These are phyloP conservation scores for Fusarium cicatricum DNA, from an alignment of 2,329 filamentous ascomycete species.

Conservation along the genomic window DNA sequence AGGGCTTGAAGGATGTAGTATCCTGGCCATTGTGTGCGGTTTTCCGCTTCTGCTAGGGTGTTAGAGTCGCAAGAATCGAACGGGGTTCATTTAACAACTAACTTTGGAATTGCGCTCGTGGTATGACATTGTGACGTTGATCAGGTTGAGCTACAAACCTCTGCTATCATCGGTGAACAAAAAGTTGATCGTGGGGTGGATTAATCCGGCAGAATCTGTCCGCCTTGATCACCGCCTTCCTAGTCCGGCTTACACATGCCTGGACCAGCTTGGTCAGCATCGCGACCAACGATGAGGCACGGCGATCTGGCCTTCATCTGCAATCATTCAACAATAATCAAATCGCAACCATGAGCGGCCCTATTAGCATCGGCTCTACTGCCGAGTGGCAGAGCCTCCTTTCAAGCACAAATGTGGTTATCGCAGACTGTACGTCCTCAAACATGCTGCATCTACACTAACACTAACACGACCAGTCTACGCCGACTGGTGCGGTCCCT, in stretches of 20 bases:
- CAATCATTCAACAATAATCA: constrained; percentile 11
- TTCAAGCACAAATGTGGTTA: constrained; percentile 77
- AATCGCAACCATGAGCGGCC: constrained; percentile 52
- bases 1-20: constrained; percentile 68
- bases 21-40: constrained; percentile 51
- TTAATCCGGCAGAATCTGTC: constrained; percentile 43
- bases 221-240: constrained; percentile 36
- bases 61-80: background rate
- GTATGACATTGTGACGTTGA: constrained; percentile 43
- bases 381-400: constrained; percentile 78
- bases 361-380: constrained; percentile 68
- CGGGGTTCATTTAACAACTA: background rate
- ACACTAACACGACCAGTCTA: constrained; percentile 70
- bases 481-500: constrained; percentile 94
- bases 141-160: background rate
- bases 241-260: constrained; percentile 1
- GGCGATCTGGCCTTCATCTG: constrained; percentile 32
- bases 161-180: constrained; percentile 19
- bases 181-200: constrained; percentile 33
- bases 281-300: constrained; percentile 7
- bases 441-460: background rate
- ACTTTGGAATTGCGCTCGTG: constrained; percentile 47
- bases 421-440: constrained; percentile 82
- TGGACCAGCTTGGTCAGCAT: constrained; percentile 30
- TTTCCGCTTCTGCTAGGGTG: constrained; percentile 58